Evolutionary conservation across 768 basidiomycete species (phyloP), one percentile per base, ranked within the genome.

Genomic region (Suillus clintonianus): DNA sequence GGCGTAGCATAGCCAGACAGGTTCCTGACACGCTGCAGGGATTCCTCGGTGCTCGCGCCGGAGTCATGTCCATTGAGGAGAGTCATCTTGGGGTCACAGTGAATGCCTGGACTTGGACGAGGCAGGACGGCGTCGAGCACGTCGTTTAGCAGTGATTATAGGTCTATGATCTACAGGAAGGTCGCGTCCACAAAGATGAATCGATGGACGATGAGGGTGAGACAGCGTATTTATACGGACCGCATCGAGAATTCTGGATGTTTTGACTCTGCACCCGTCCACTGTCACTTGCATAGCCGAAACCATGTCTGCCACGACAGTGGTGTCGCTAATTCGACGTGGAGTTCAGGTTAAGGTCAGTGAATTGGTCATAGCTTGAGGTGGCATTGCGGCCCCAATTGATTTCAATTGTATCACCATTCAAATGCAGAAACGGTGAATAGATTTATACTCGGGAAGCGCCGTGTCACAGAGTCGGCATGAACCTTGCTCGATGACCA

Each of bases 1-100:
- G 94, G 93, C 6, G 94, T 94, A 36, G 88, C 92, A 77, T 98
- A 98, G 0, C 96, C 96, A 1, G 91, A 90, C 22, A 89, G 74
- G 73, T 94, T 92, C 81, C 92, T 85, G 68, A 94, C 77, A 63
- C 86, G 86, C 59, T 89, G 85, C 34, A 83, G 54, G 0, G 85
- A 82, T 1, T 80, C 69, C 56, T 86, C 85, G 77, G 84, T 84
- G 71, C 71, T 24, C 17, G 60, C 60, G 41, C 70, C 67, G 15
- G 73, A 55, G 7, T 47, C 62, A 36, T 76, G 71, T 1, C 66
- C 67, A 27, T 51, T 59, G 43, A 63, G 59, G 11, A 39, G 59
- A 36, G n/a, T 48, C 37, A 37, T 32, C 50, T 37, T 60, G 1
- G 63, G 41, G 53, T 64, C 60, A 13, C 47, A 15, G 9, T 64